phyloP scores from a whole-genome alignment of 2,329 filamentous ascomycete species.

The Lachnellula cervina region DNA sequence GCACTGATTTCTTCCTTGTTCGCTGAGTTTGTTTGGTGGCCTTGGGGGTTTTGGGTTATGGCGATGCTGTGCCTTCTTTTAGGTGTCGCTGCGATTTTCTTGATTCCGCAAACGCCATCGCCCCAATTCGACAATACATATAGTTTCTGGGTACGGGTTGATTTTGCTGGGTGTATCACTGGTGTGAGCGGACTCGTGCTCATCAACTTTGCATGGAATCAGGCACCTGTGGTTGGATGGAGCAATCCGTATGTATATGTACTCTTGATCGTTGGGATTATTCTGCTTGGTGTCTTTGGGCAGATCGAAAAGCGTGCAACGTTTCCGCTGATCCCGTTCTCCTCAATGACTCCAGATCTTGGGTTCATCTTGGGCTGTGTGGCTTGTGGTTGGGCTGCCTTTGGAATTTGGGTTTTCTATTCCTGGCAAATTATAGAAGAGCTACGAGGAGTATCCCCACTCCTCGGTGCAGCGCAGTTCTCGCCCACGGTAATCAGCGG shows the following conservation, averaged over 20 bases:
- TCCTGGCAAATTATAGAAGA: slow-evolving; percentile 21
- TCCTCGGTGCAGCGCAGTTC: slow-evolving; percentile 30
- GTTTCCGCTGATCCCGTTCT: slow-evolving; percentile 54
- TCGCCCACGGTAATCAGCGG: slow-evolving; percentile 28
- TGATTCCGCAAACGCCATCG: slow-evolving; percentile 35
- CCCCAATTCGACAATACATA: slow-evolving; percentile 29
- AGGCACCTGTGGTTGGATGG: slow-evolving; percentile 22
- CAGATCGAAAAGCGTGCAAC: slow-evolving; percentile 43
- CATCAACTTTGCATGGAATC: slow-evolving; percentile 53
- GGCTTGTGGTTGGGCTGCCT: slow-evolving; percentile 24
- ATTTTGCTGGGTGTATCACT: slow-evolving; percentile 40
- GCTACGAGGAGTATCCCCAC: slow-evolving; percentile 27
- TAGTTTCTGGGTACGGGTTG: slow-evolving; percentile 28
- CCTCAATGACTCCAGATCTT: slow-evolving; percentile 43
- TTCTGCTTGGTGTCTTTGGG: slow-evolving; percentile 51
- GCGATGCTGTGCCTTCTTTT: slow-evolving; percentile 37
- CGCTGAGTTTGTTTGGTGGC: slow-evolving; percentile 42
- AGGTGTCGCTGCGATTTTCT: slow-evolving; percentile 32
- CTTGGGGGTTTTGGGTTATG: slow-evolving; percentile 45
- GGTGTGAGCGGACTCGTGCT: slow-evolving; percentile 47
- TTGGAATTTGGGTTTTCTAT: slow-evolving; percentile 30
- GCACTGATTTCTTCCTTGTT: slow-evolving; percentile 38
- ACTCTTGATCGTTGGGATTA: slow-evolving; percentile 51
- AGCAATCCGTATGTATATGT: slow-evolving; percentile 27
- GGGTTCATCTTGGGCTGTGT: slow-evolving; percentile 40